Conservation (phyloP, 139 green algal genomes). For the Dunaliella primolecta region DNA sequence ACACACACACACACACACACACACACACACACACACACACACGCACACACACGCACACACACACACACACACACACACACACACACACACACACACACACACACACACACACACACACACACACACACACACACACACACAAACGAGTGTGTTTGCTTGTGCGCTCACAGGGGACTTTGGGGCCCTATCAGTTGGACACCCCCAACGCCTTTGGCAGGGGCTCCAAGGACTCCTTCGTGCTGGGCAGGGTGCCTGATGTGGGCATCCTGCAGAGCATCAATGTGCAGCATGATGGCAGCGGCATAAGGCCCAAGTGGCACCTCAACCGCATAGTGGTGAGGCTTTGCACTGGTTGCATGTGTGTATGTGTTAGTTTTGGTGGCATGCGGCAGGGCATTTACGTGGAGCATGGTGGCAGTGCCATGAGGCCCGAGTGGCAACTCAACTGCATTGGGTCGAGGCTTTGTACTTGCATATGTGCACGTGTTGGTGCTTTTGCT, state of each 20-base stretch:
- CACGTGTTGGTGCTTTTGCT: background rate
- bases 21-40: too few relatives aligned
- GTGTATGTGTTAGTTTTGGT: background rate
- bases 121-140: too few relatives aligned
- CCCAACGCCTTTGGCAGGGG: slow-evolving; percentile 45
- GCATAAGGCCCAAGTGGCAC: slow-evolving; percentile 39
- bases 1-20: too few relatives aligned
- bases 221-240: slow-evolving; percentile 28
- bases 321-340: slow-evolving; percentile 36
- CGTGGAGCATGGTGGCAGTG: background rate
- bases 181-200: slow-evolving; percentile 42
- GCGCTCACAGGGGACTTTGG: slow-evolving; percentile 28
- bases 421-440: background rate
- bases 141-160: too few relatives aligned
- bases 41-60: too few relatives aligned
- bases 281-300: slow-evolving; percentile 19
- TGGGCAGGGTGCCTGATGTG: slow-evolving; percentile 23
- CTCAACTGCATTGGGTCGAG: background rate
- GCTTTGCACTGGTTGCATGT: background rate
- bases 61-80: too few relatives aligned
- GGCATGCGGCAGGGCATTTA: background rate
- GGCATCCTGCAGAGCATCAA: slow-evolving; percentile 27
- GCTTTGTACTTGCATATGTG: background rate
- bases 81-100: too few relatives aligned
- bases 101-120: too few relatives aligned